phyloP scores from a whole-genome alignment of 768 basidiomycete genomes.

The Clavaria fumosa region DNA sequence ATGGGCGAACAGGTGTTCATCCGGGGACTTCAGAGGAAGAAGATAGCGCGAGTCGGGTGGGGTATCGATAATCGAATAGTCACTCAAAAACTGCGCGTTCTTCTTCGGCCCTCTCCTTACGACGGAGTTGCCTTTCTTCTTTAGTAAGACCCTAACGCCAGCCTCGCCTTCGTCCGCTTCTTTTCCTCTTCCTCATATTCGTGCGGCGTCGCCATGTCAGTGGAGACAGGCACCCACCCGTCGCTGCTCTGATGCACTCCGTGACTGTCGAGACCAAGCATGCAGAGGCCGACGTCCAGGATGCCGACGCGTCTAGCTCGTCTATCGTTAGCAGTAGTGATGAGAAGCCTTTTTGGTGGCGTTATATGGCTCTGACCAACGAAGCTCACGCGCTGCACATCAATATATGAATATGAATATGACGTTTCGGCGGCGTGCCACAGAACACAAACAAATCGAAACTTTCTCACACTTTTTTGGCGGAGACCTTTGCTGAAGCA shows the following conservation, averaged over 20 bases:
- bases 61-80: constrained; percentile 88
- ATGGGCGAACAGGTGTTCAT: constrained; percentile 94
- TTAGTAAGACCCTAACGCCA: constrained; percentile 91
- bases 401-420: too few relatives aligned
- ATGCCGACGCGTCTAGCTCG: constrained; percentile 78
- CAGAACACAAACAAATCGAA: too few relatives aligned
- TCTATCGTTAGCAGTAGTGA: too few relatives aligned
- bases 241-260: constrained; percentile 86
- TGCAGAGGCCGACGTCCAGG: constrained; percentile 85
- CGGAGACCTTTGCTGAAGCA: too few relatives aligned
- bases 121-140: constrained; percentile 81
- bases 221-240: constrained; percentile 98
- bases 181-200: too few relatives aligned
- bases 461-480: too few relatives aligned
- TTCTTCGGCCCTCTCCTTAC: constrained; percentile 99
- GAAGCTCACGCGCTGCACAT: too few relatives aligned
- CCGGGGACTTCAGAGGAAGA: constrained; percentile 52
- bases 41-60: constrained; percentile 76
- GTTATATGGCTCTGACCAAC: too few relatives aligned
- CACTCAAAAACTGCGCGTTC: constrained; percentile 88
- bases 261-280: constrained; percentile 81
- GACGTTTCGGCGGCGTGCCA: too few relatives aligned
- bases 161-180: constrained; percentile 73
- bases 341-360: too few relatives aligned
- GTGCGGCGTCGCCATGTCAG: too few relatives aligned